These are phyloP conservation scores for Chimonanthus praecox DNA, from an alignment of 164 flowering plant genomes.

Conservation along the genomic window DNA sequence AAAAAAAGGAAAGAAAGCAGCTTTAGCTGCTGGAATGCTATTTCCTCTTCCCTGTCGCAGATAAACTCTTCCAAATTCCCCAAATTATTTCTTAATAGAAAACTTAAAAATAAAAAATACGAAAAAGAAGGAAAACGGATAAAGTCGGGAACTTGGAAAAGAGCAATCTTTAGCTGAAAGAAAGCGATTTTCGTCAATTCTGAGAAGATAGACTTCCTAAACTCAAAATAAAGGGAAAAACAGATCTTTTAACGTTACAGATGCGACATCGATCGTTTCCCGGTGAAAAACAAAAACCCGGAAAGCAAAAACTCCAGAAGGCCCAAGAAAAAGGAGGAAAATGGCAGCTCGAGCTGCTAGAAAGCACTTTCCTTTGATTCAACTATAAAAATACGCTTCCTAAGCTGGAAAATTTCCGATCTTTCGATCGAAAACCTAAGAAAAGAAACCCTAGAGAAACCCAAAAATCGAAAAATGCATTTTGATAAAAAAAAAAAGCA, in stretches of 20 bases:
- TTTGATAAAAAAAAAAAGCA: background rate
- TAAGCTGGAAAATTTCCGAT: background rate
- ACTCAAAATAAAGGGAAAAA: background rate
- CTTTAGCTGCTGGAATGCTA: background rate
- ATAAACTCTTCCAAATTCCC: background rate
- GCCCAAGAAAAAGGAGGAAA: background rate
- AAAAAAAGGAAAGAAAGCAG: background rate
- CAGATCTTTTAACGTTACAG: constrained; percentile 15
- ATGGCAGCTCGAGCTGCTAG: background rate
- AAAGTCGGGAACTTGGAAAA: no score
- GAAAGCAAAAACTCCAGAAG: background rate
- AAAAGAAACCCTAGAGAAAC: background rate
- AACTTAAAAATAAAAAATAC: no score
- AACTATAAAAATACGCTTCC: background rate
- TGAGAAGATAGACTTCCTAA: no score
- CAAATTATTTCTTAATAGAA: background rate
- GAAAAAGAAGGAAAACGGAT: no score
- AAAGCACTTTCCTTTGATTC: background rate
- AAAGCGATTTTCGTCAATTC: no score
- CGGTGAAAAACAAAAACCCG: background rate
- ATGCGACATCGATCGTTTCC: background rate
- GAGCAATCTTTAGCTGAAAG: background rate
- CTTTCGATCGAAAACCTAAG: background rate
- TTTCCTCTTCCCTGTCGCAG: background rate
- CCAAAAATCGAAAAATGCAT: background rate